Base-by-base conservation (phyloP, 257 asterid species). In the Capsicum chinense region DNA sequence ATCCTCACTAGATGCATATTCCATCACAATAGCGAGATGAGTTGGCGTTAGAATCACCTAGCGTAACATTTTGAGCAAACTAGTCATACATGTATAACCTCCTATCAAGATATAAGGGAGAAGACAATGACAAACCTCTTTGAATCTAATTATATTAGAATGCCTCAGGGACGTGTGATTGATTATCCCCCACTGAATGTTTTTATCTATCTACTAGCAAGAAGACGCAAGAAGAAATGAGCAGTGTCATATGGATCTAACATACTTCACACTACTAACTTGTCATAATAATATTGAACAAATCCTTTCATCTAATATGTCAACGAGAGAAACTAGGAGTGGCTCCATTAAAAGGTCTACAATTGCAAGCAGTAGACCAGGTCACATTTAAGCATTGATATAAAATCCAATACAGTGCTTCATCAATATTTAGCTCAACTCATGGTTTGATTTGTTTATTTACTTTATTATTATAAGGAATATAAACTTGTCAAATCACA, bases 1-100 rank as follows among this genome's bases (percentile, higher is more conserved):
- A 89, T 95, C 98, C 66, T 98, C 98, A 37, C 98, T 98, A 58
- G 98, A 92, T 86, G 98, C 98, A 90, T 91, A 95, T 87, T 95
- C 98, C 98, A 95, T 95, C 84, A 93, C 97, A 84, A 95, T 95
- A 74, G 98, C 98, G 44, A 95, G 92, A 89, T 95, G 98, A 63
- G 95, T 92, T 48, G 98, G 98, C 19, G 98, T 95, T 39, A 95
- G 85, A 87, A 95, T 92, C 86, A 95, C 97, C 98, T 95, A 82
- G 85, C 69, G 58, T 78, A 42, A 79, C 83, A 63, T n/a, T 44
- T 67, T 15, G 26, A 67, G 56, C 60, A 63, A 37, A 79, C 19
- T 54, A 73, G 79, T 68, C 83, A 59, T 57, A 6, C 8, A 48
- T 21, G 67, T 64, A 56, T 16, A 83, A 81, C 21, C 14, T 13